Evolutionary conservation across 2,329 filamentous ascomycete species (phyloP).

Genomic region (Hypomyces perniciosus): DNA sequence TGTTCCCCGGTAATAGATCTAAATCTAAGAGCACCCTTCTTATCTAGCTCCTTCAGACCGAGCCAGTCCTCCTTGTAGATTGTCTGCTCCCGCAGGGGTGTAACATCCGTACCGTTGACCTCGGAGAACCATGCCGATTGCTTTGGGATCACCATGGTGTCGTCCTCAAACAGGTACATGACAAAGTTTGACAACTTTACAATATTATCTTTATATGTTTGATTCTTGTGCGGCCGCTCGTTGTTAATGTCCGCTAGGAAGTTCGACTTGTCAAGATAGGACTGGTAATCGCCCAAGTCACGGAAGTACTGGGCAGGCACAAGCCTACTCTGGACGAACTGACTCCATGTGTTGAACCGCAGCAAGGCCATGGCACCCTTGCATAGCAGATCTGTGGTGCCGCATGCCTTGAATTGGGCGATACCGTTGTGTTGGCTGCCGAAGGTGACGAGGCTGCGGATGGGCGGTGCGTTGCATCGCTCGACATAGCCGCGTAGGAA

Average conservation of each 20-base stretch:
- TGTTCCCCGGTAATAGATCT: slow-evolving; percentile 68
- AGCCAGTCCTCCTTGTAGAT: slow-evolving; percentile 94
- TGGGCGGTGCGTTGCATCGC: slow-evolving; percentile 70
- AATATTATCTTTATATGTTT: slow-evolving; percentile 66
- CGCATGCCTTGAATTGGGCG: slow-evolving; percentile 71
- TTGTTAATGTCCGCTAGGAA: slow-evolving; percentile 97
- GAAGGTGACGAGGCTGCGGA: slow-evolving; percentile 79
- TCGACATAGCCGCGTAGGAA: slow-evolving; percentile 90
- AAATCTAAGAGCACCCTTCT: slow-evolving; percentile 73
- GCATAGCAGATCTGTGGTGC: slow-evolving; percentile 69
- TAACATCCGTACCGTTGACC: slow-evolving; percentile 65
- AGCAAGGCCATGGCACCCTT: slow-evolving; percentile 72
- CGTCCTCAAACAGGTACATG: slow-evolving; percentile 85
- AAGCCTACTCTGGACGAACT: slow-evolving; percentile 69
- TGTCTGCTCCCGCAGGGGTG: slow-evolving; percentile 58
- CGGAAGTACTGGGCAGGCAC: slow-evolving; percentile 96
- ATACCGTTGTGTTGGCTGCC: slow-evolving; percentile 94
- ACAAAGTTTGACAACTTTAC: slow-evolving; percentile 67
- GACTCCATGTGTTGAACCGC: slow-evolving; percentile 72
- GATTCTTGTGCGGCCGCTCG: slow-evolving; percentile 70
- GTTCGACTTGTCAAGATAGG: slow-evolving; percentile 75
- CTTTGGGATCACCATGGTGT: slow-evolving; percentile 81
- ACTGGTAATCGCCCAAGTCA: slow-evolving; percentile 58
- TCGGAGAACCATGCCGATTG: slow-evolving; percentile 89
- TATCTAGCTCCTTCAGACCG: slow-evolving; percentile 71